A percentile compares a stretch with the other conserved stretches of the same genome.
These are phyloP conservation scores for Dactylellina leptospora DNA, from an alignment of 2,329 filamentous ascomycete genomes.

Conservation along the genomic window DNA sequence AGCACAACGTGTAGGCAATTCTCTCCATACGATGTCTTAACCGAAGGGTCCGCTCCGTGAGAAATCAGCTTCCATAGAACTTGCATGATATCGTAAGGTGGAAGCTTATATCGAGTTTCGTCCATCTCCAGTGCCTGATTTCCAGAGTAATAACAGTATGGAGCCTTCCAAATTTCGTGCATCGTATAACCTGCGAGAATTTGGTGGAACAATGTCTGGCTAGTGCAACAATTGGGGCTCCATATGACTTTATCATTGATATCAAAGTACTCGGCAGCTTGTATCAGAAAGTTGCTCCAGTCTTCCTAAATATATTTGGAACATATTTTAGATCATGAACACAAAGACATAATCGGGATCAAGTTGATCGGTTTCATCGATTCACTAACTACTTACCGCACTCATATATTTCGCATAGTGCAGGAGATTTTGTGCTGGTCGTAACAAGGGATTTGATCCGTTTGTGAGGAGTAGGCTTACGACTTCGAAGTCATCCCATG, in stretches of 20 bases:
- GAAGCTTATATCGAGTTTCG: background rate
- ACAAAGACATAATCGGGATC: background rate
- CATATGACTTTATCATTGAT: constrained; percentile 6
- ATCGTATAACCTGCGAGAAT: background rate
- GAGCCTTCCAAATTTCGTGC: background rate
- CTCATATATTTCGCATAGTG: background rate
- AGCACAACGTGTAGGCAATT: constrained; percentile 8
- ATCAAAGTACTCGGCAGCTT: constrained; percentile 7
- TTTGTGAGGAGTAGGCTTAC: background rate
- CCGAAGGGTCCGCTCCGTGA: background rate
- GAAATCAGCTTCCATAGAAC: background rate
- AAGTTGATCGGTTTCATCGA: background rate
- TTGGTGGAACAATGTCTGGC: background rate
- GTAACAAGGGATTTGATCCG: background rate
- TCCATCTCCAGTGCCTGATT: background rate
- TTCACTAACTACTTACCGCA: background rate
- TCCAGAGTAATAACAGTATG: background rate
- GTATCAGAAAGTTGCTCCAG: background rate
- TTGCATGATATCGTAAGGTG: background rate
- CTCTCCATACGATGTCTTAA: background rate
- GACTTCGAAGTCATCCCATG: background rate
- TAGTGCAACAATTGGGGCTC: background rate
- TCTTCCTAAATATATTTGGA: background rate
- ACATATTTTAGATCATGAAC: background rate
- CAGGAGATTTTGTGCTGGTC: background rate